These are phyloP conservation scores for Hortaea werneckii DNA, from an alignment of 2,329 filamentous ascomycete genomes.

Conservation along the genomic window DNA sequence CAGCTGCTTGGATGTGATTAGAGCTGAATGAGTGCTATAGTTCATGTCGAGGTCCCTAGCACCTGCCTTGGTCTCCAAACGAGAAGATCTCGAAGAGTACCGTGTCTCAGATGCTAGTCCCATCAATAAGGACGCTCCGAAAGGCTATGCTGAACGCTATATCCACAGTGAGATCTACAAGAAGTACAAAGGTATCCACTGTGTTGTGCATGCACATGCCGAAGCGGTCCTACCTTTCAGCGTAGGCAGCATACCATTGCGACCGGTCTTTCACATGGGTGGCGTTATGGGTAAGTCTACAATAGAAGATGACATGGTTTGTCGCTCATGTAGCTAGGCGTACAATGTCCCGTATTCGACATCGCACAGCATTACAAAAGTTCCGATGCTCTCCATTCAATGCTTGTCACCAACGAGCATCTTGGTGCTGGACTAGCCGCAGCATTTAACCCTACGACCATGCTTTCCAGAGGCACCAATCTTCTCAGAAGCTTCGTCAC, in stretches of 20 bases:
- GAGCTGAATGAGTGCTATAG: neutral
- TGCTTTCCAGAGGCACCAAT: slow-evolving; percentile 17
- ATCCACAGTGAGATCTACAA: slow-evolving; percentile 38
- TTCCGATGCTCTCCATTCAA: slow-evolving; percentile 19
- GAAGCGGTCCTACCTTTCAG: slow-evolving; percentile 35
- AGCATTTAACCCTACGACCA: slow-evolving; percentile 19
- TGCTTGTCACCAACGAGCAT: slow-evolving; percentile 25
- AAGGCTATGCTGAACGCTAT: slow-evolving; percentile 32
- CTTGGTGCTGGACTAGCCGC: slow-evolving; percentile 25
- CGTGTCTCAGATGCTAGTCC: slow-evolving; percentile 30
- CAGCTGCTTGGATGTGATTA: no score
- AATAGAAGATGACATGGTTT: no score
- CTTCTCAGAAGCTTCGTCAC: slow-evolving; percentile 23
- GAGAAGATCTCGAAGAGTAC: slow-evolving; percentile 36
- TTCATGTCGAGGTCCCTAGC: slow-evolving; percentile 36
- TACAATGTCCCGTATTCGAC: slow-evolving; percentile 23
- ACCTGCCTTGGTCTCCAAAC: slow-evolving; percentile 32
- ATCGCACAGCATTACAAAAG: slow-evolving; percentile 22
- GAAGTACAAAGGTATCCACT: slow-evolving; percentile 32
- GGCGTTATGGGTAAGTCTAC: slow-evolving; percentile 30
- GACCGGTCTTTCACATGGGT: slow-evolving; percentile 34
- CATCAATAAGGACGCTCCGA: slow-evolving; percentile 15
- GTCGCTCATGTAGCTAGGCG: neutral
- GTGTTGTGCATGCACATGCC: slow-evolving; percentile 35
- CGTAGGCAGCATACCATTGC: slow-evolving; percentile 32